Evolutionary conservation across 164 flowering plant genomes (phyloP).

Genomic region (Macadamia integrifolia): DNA sequence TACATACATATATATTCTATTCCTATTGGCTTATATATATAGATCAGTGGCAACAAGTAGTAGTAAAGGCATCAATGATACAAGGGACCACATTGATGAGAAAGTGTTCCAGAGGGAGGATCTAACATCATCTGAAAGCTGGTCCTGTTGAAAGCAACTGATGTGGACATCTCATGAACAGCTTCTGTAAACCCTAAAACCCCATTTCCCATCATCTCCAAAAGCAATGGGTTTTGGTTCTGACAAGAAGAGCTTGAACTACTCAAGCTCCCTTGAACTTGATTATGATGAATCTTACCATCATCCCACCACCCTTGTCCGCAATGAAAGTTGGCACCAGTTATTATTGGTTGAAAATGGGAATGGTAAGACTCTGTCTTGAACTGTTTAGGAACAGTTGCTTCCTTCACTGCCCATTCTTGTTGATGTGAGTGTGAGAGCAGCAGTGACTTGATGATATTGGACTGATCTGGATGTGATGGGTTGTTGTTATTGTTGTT

Average conservation of each 20-base stretch:
- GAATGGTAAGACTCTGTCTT: slow-evolving; percentile 33
- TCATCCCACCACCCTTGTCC: slow-evolving; percentile 4
- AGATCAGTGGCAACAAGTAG: neutral
- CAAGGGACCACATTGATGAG: slow-evolving; percentile 29
- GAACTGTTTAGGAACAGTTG: slow-evolving; percentile 31
- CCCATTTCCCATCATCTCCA: slow-evolving; percentile 29
- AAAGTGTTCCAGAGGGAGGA: slow-evolving; percentile 15
- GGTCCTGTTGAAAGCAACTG: slow-evolving; percentile 31
- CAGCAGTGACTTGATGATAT: slow-evolving; percentile 27
- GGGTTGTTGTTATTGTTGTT: slow-evolving; percentile 13
- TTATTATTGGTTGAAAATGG: slow-evolving; percentile 19
- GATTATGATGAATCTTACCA: too few relatives aligned
- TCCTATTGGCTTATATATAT: too few relatives aligned
- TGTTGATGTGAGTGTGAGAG: slow-evolving; percentile 24
- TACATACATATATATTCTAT: neutral
- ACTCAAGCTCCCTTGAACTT: slow-evolving; percentile 14
- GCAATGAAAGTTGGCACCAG: slow-evolving; percentile 14
- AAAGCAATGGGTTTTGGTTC: slow-evolving; percentile 22
- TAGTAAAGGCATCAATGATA: neutral
- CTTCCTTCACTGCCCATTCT: slow-evolving; percentile 14
- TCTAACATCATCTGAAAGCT: slow-evolving; percentile 32
- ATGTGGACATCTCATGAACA: slow-evolving; percentile 33
- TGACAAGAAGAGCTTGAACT: too few relatives aligned
- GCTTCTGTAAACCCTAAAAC: slow-evolving; percentile 6
- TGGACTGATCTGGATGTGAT: slow-evolving; percentile 12